A percentile compares a stretch with the other conserved stretches of the same genome.
Evolutionary conservation across 2,329 filamentous ascomycete species (phyloP).

Genomic region (Diaporthe caulivora): DNA sequence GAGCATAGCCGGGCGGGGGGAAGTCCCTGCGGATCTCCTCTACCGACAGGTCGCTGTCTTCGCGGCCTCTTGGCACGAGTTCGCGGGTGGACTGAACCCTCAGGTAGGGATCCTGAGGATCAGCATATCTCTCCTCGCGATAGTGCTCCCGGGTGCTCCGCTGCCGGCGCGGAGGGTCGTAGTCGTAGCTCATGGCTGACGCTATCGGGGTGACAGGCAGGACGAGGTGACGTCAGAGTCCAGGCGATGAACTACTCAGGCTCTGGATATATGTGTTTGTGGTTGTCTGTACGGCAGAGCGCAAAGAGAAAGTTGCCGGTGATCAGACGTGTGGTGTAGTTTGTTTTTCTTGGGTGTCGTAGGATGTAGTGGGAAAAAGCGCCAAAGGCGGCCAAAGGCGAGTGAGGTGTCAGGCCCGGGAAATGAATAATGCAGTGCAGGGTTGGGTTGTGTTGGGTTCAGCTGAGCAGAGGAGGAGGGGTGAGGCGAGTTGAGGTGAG

Average conservation of each 20-base stretch:
- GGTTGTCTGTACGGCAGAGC: background rate
- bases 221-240: conserved; percentile 37
- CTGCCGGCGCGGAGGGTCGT: conserved; percentile 61
- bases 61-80: conserved; percentile 70
- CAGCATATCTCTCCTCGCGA: conserved; percentile 68
- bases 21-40: conserved; percentile 90
- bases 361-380: conserved; percentile 18
- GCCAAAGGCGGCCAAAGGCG: too few relatives aligned
- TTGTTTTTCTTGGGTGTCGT: background rate
- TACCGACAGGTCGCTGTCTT: conserved; percentile 80
- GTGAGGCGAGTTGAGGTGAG: background rate
- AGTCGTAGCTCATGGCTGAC: conserved; percentile 65
- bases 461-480: conserved; percentile 28
- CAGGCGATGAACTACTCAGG: conserved; percentile 13
- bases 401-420: conserved; percentile 27
- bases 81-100: conserved; percentile 62
- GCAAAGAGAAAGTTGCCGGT: background rate
- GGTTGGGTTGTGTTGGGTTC: conserved; percentile 11
- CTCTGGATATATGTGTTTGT: background rate
- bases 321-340: conserved; percentile 12
- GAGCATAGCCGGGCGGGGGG: conserved; percentile 74
- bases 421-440: conserved; percentile 26
- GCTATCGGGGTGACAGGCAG: conserved; percentile 30
- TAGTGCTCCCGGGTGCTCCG: conserved; percentile 59
- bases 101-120: conserved; percentile 63